A percentile compares a stretch with the other conserved stretches of the same genome.
Conservation (phyloP, 495 filamentous ascomycete species). For the Elasticomyces elasticus region DNA sequence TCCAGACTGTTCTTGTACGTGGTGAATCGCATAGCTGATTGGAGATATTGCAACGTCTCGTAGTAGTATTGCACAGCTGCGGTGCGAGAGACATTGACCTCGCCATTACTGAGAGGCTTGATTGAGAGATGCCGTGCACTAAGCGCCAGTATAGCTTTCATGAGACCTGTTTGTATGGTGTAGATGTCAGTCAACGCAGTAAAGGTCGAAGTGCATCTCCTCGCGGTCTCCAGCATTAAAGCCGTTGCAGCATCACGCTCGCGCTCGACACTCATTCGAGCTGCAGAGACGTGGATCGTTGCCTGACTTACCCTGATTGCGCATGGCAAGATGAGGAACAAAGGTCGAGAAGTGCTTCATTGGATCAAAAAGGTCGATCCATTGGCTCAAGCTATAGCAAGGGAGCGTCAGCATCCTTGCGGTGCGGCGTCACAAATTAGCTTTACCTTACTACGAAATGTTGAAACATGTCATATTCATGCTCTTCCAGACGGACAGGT, state of each 20-base stretch:
- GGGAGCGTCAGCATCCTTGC: neutral
- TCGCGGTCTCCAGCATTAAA: too few relatives aligned
- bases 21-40: constrained; percentile 28
- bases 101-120: constrained; percentile 2
- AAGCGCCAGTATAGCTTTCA: constrained; percentile 29
- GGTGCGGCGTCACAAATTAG: too few relatives aligned
- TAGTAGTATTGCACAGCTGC: constrained; percentile 32
- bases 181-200: too few relatives aligned
- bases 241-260: too few relatives aligned
- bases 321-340: constrained; percentile 25
- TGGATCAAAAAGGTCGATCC: constrained; percentile 29
- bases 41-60: constrained; percentile 33
- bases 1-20: constrained; percentile 30
- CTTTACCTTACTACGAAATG: constrained; percentile 4
- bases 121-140: constrained; percentile 24
- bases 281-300: too few relatives aligned
- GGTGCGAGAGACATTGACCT: constrained; percentile 12
- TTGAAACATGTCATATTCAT: constrained; percentile 17
- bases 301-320: too few relatives aligned
- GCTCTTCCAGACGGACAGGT: constrained; percentile 11
- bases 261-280: too few relatives aligned
- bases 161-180: too few relatives aligned
- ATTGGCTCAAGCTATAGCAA: constrained; percentile 1
- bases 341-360: constrained; percentile 25
- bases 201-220: too few relatives aligned